Conservation (phyloP, 176 grass and related monocot genomes). For the Zea mays region Zm-B73-REFERENCE-NAM-5.0 NC_050098.1:235472001-235472500, state of each 20-base stretch:
- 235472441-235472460: conserved; percentile 90
- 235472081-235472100: conserved; percentile 9
- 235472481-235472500: conserved; percentile 83
- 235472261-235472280: conserved; percentile 11
- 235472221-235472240: neutral
- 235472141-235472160: neutral
- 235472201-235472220: neutral
- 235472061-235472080: neutral
- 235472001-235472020: conserved; percentile 10
- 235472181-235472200: neutral
- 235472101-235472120: neutral
- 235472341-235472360: conserved; percentile 52
- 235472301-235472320: conserved; percentile 64
- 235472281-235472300: conserved; percentile 48
- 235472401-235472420: conserved; percentile 1
- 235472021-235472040: neutral
- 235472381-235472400: neutral
- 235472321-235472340: conserved; percentile 85
- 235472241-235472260: neutral
- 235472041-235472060: neutral
- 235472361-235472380: neutral
- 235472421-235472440: conserved; percentile 36
- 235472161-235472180: neutral
- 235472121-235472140: conserved; percentile 16
- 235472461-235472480: conserved; percentile 89